Evolutionary conservation across 1,139 yeast species (phyloP).

Genomic region (Blastobotrys arbuscula): DNA sequence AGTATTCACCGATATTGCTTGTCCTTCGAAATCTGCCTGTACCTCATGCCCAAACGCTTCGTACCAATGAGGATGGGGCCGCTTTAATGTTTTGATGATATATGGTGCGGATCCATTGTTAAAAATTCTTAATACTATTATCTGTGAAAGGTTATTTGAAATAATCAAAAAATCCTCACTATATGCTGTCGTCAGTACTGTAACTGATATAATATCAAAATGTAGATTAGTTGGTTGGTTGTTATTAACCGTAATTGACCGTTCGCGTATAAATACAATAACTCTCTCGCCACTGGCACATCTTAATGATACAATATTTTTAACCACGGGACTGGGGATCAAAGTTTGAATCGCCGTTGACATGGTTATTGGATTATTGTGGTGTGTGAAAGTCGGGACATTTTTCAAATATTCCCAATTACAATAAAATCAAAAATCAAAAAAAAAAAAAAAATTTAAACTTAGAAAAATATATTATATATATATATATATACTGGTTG

Average conservation of each 20-base stretch:
- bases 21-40: constrained; percentile 12
- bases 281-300: constrained; percentile 10
- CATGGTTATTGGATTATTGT: neutral
- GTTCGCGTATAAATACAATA: constrained; percentile 9
- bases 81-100: constrained; percentile 1
- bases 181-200: constrained; percentile 9
- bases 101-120: constrained; percentile 13
- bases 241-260: constrained; percentile 9
- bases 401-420: too few species aligned
- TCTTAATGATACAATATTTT: constrained; percentile 7
- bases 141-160: constrained; percentile 15
- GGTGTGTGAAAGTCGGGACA: neutral
- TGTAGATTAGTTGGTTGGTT: constrained; percentile 4
- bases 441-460: neutral
- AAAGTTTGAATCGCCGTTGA: constrained; percentile 10
- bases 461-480: neutral
- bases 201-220: constrained; percentile 11
- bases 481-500: neutral
- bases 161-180: constrained; percentile 17
- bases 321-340: constrained; percentile 15
- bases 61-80: neutral
- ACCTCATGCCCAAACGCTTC: constrained; percentile 12
- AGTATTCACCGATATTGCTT: constrained; percentile 11
- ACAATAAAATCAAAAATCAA: neutral
- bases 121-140: constrained; percentile 14